These are phyloP conservation scores for Trichocomaceae sp. DNA, from an alignment of 2,329 filamentous ascomycete genomes.

Conservation along the genomic window DNA sequence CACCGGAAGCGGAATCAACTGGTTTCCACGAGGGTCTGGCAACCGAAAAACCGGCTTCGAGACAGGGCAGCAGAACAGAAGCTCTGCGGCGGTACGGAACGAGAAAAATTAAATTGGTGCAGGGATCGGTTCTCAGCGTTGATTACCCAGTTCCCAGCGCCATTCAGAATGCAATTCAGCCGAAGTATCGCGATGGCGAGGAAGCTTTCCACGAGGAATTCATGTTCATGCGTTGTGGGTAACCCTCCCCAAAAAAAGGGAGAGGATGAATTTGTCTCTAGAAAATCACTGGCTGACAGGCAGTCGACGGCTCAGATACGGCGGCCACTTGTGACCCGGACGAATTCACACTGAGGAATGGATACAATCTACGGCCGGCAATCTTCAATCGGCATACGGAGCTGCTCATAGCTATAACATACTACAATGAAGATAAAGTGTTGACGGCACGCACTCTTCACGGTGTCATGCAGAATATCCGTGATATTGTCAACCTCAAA, in stretches of 20 bases:
- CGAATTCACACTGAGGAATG: slow-evolving; percentile 97
- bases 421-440: slow-evolving; percentile 99
- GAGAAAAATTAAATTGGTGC: slow-evolving; percentile 94
- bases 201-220: slow-evolving; percentile 76
- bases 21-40: slow-evolving; percentile 58
- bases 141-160: slow-evolving; percentile 96
- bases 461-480: slow-evolving; percentile 98
- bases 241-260: neutral
- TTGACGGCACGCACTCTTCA: slow-evolving; percentile 86
- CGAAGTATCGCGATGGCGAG: slow-evolving; percentile 82
- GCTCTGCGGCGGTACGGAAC: slow-evolving; percentile 84
- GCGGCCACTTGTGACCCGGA: slow-evolving; percentile 98
- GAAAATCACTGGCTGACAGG: neutral
- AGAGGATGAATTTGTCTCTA: too few species aligned
- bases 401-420: slow-evolving; percentile 93
- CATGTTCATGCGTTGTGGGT: slow-evolving; percentile 83
- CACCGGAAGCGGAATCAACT: neutral
- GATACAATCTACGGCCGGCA: slow-evolving; percentile 91
- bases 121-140: slow-evolving; percentile 92
- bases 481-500: slow-evolving; percentile 97
- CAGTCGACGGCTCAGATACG: slow-evolving; percentile 59
- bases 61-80: slow-evolving; percentile 54
- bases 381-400: slow-evolving; percentile 99
- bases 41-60: slow-evolving; percentile 50
- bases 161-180: slow-evolving; percentile 93